These are phyloP conservation scores for Elsinoe fawcettii DNA, from an alignment of 2,329 filamentous ascomycete species.

Conservation along the genomic window DNA sequence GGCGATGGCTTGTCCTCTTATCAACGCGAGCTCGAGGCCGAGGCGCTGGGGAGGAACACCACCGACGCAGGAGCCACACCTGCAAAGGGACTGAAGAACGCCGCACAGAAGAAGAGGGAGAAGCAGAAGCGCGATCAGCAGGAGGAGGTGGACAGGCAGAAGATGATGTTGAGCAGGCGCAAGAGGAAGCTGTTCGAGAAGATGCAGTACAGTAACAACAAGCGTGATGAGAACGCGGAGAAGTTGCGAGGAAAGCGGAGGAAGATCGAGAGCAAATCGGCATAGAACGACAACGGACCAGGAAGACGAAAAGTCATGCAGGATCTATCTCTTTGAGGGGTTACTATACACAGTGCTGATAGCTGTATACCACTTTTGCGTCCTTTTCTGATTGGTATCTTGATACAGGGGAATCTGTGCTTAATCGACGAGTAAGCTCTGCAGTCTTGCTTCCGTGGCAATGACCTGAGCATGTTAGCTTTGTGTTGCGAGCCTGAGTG, in stretches of 20 bases:
- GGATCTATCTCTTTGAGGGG: background rate
- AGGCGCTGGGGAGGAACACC: slow-evolving; percentile 48
- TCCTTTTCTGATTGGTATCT: background rate
- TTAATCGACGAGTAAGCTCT: slow-evolving; percentile 75
- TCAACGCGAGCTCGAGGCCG: slow-evolving; percentile 86
- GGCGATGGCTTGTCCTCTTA: slow-evolving; percentile 59
- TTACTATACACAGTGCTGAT: slow-evolving; percentile 13
- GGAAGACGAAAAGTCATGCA: background rate
- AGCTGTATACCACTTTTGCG: background rate
- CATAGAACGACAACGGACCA: background rate
- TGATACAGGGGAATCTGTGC: slow-evolving; percentile 4
- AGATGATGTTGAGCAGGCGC: slow-evolving; percentile 97
- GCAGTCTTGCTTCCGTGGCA: slow-evolving; percentile 78
- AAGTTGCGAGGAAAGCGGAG: slow-evolving; percentile 82
- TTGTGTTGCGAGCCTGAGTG: background rate
- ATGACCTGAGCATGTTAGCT: slow-evolving; percentile 56
- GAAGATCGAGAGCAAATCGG: slow-evolving; percentile 61
- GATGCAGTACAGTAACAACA: slow-evolving; percentile 92
- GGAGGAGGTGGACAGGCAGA: slow-evolving; percentile 83
- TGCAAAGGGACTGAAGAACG: slow-evolving; percentile 55
- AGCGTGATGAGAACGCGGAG: slow-evolving; percentile 84
- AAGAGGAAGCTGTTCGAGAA: slow-evolving; percentile 97
- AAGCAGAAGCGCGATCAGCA: slow-evolving; percentile 57
- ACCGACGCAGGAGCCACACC: slow-evolving; percentile 46
- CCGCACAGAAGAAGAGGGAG: slow-evolving; percentile 59